Conservation (phyloP, 345 rosid species). For the Melaleuca quinquenervia region DNA sequence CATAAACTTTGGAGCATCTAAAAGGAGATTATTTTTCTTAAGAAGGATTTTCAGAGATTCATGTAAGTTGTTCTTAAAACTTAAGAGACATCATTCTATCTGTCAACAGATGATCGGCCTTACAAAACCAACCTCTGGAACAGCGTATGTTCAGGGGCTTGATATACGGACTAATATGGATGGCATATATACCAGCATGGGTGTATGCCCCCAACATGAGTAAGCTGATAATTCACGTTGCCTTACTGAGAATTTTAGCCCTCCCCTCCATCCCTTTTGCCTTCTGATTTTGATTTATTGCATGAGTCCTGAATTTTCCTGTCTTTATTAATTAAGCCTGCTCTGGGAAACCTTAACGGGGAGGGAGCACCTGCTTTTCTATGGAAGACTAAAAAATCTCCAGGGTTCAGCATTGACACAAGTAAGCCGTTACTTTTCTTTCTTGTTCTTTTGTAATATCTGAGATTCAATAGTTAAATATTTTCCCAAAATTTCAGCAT, state of each 20-base stretch:
- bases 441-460: neutral
- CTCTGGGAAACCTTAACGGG: conserved; percentile 95
- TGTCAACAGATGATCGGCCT: conserved; percentile 84
- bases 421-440: conserved; percentile 23
- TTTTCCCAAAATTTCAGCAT: neutral
- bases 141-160: conserved; percentile 67
- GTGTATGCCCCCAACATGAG: conserved; percentile 98
- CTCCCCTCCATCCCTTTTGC: neutral
- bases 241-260: neutral
- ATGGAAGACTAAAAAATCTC: conserved; percentile 94
- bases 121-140: conserved; percentile 70
- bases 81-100: neutral
- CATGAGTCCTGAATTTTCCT: neutral
- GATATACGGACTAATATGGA: conserved; percentile 72
- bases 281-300: neutral
- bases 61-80: neutral
- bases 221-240: conserved; percentile 11
- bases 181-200: conserved; percentile 79
- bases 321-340: conserved; percentile 33
- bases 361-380: conserved; percentile 85
- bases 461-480: neutral
- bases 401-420: conserved; percentile 53
- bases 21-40: neutral
- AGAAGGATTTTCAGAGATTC: neutral
- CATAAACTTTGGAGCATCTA: neutral